Percentiles rank a stretch among this genome's conserved stretches.
Evolutionary conservation across 345 rosid genomes (phyloP).

Genomic region (Aquilaria sinensis): DNA sequence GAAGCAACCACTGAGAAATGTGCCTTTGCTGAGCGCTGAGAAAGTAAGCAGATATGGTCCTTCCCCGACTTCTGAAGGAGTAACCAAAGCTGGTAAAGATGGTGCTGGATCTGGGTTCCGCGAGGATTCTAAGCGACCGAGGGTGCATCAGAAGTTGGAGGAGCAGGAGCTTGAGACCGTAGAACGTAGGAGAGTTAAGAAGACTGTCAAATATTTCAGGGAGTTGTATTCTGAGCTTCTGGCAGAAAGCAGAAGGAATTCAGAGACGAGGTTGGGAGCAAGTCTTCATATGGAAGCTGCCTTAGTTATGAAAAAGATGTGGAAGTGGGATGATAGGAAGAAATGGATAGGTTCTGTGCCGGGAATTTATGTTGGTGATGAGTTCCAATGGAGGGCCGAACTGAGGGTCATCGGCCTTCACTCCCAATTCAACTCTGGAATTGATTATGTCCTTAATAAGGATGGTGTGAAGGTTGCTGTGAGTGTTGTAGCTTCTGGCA

Average conservation of each 20-base stretch:
- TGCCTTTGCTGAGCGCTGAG: too few species aligned
- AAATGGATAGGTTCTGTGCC: background rate
- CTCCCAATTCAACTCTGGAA: background rate
- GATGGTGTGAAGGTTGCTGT: background rate
- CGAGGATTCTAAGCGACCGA: too few species aligned
- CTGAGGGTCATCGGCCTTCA: background rate
- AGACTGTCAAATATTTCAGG: too few species aligned
- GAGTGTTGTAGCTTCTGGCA: background rate
- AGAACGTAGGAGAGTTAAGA: too few species aligned
- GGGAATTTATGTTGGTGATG: background rate
- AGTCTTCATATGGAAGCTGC: background rate
- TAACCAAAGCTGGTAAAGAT: too few species aligned
- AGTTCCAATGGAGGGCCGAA: background rate
- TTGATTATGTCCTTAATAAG: background rate
- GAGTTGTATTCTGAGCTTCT: too few species aligned
- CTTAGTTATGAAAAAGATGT: background rate
- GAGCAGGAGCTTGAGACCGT: too few species aligned
- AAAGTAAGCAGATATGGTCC: too few species aligned
- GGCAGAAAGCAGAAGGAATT: background rate
- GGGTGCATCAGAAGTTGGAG: too few species aligned
- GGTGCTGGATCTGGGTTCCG: too few species aligned
- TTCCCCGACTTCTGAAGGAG: too few species aligned
- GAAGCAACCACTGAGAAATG: too few species aligned
- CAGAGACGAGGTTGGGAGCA: background rate
- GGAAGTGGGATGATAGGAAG: background rate